phyloP scores from a whole-genome alignment of 1,284 basidiomycete genomes.

The Veloboletus limbatus region DNA sequence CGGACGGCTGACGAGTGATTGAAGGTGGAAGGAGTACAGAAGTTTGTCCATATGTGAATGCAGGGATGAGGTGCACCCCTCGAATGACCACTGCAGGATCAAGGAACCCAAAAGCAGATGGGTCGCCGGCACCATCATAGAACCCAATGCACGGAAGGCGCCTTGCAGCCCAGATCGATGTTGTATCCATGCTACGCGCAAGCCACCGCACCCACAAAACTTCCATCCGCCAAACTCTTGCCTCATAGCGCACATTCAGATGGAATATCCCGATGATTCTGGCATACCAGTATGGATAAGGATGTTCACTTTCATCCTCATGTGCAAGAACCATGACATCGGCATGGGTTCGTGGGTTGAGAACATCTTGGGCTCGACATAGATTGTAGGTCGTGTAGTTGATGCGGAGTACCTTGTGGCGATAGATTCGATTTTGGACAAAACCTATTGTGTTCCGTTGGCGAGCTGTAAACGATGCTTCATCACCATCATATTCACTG shows the following conservation, averaged over 20 bases:
- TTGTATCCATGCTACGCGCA: background rate
- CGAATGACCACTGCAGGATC: conserved; percentile 29
- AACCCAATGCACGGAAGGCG: conserved; percentile 23
- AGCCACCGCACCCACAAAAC: conserved; percentile 24
- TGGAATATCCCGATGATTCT: background rate
- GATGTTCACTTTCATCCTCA: background rate
- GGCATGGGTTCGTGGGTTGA: background rate
- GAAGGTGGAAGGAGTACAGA: conserved; percentile 23
- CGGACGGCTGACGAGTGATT: conserved; percentile 13
- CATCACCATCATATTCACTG: background rate
- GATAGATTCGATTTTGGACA: background rate
- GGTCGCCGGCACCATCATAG: conserved; percentile 10
- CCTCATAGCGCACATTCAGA: background rate
- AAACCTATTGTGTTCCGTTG: background rate
- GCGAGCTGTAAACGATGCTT: background rate
- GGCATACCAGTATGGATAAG: background rate
- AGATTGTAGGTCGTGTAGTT: background rate
- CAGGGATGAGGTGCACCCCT: conserved; percentile 11
- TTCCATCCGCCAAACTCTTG: background rate
- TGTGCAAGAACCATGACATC: background rate
- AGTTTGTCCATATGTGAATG: conserved; percentile 27
- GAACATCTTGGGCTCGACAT: background rate
- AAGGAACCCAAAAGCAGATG: conserved; percentile 32
- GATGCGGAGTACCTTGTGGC: background rate
- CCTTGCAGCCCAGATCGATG: conserved; percentile 8